phyloP scores from a whole-genome alignment of 2,329 filamentous ascomycete species.

The Microcyclospora tardicrescens region DNA sequence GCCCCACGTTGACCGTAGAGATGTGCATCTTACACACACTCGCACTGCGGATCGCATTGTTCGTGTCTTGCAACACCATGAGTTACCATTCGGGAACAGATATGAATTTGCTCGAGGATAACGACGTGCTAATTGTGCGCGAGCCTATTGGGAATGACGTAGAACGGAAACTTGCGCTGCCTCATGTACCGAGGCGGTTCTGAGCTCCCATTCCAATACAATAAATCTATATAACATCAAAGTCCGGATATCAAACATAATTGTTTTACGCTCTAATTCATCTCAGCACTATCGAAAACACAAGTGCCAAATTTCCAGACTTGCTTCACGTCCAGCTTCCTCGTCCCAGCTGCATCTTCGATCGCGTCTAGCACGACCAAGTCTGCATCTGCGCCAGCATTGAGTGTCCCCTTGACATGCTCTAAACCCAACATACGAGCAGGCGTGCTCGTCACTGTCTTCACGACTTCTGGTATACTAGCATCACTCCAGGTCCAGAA shows the following conservation, averaged over 20 bases:
- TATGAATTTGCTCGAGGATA: no score
- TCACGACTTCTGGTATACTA: slow-evolving; percentile 53
- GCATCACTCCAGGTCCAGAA: slow-evolving; percentile 64
- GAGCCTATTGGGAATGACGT: no score
- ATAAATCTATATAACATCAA: no score
- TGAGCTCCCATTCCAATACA: no score
- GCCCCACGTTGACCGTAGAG: background rate
- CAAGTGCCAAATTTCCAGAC: slow-evolving; percentile 66
- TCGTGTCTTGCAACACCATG: background rate
- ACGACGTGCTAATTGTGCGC: no score
- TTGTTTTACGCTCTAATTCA: no score
- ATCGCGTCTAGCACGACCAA: slow-evolving; percentile 51
- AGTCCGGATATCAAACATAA: no score
- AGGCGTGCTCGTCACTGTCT: slow-evolving; percentile 62
- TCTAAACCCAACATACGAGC: slow-evolving; percentile 62
- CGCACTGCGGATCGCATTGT: background rate
- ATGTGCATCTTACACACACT: background rate
- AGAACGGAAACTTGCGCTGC: no score
- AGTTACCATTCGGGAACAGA: no score
- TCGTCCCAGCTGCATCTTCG: slow-evolving; percentile 29
- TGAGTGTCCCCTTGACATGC: slow-evolving; percentile 48
- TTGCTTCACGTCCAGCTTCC: slow-evolving; percentile 52
- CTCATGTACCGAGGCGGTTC: no score
- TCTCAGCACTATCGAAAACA: slow-evolving; percentile 23
- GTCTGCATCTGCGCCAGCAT: slow-evolving; percentile 36